Evolutionary conservation across 352 stramenopile genomes (phyloP), one percentile per base, ranked within the genome.

Genomic region (Pythium plurisporium): DNA sequence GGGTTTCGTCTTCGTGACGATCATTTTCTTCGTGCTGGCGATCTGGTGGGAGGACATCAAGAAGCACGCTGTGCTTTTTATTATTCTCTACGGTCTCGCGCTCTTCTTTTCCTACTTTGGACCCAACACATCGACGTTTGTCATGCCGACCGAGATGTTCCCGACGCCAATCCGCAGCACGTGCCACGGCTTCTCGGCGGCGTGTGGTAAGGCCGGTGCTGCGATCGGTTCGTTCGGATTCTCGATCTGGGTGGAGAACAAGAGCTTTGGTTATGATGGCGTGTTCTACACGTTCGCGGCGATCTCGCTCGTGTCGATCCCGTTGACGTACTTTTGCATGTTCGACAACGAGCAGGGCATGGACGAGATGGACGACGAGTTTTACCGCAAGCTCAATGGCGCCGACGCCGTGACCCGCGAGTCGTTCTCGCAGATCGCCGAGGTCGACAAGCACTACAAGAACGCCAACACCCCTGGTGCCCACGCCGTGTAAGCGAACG

Each of bases 141-240:
- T 96, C 48, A 87, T 94, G 55, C 82, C 86, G 1, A 77, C 84
- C 5, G 86, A 94, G 63, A 71, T 91, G 3, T 93, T 94, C 62
- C 84, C 83, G 2, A 94, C 84, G 29, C 74, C 86, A 37, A 74
- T 91, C 63, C 72, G 86, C 34, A 93, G 82, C 6, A 84, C 85
- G 30, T 84, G 81, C 37, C 86, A 96, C 65, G 86, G 86, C 15
- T 90, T 94, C 61, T 89, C 80, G 37, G 49, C 49, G 25, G 49
- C 49, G 10, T 48, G 36, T 3, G 49, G 49, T n/a, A 57, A 57
- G 37, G 20, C 85, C 7, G 86, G 86, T 15, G 86, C 84, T 20
- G 76, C 85, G 59, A 65, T 79, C 34, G 67, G 70, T 17, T 67
- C 73, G 25, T 67, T 79, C 58, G 69, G 70, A 31, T 82, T 82